phyloP scores from a whole-genome alignment of 2,329 filamentous ascomycete genomes.

The Thelonectria rubi region DNA sequence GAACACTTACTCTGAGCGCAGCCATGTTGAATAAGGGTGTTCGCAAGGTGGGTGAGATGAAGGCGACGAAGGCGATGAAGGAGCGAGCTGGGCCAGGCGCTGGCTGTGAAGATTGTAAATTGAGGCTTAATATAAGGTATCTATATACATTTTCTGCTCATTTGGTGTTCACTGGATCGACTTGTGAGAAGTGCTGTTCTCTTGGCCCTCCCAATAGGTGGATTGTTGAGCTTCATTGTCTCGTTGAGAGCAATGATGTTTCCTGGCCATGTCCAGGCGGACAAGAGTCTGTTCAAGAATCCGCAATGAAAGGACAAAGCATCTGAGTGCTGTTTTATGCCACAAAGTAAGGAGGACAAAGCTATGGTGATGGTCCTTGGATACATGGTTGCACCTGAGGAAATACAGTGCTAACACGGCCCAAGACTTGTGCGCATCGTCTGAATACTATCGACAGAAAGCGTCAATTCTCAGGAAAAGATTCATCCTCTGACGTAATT shows the following conservation, averaged over 20 bases:
- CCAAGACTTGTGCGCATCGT: too few species aligned
- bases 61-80: neutral
- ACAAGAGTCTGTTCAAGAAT: neutral
- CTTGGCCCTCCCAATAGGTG: neutral
- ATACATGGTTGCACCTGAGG: too few species aligned
- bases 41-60: neutral
- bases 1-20: neutral
- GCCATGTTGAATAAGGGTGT: neutral
- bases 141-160: neutral
- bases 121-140: neutral
- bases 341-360: too few species aligned
- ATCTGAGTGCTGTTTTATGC: too few species aligned
- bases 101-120: neutral
- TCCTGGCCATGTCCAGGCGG: neutral
- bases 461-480: too few species aligned
- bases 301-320: too few species aligned
- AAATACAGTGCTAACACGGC: too few species aligned
- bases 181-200: neutral
- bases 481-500: too few species aligned
- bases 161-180: neutral
- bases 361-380: too few species aligned
- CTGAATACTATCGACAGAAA: too few species aligned
- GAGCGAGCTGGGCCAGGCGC: neutral
- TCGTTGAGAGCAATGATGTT: neutral
- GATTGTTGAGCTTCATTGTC: neutral